Evolutionary conservation across 2,329 filamentous ascomycete species (phyloP), one percentile per base, ranked within the genome.

Genomic region (Sclerotinia subarctica): DNA sequence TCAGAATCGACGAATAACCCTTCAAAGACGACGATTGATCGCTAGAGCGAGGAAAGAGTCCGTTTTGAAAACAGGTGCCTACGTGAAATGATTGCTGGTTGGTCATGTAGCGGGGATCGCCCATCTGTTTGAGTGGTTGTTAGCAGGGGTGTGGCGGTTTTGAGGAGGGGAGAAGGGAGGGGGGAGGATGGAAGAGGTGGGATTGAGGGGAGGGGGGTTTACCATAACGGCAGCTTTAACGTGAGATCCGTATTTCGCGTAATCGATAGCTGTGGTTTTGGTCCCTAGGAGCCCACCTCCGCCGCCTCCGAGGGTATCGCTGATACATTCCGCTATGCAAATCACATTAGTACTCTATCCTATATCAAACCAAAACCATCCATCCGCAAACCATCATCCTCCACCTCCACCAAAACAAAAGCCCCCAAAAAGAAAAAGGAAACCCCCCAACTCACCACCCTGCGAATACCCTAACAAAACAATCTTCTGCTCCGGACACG

Each of bases 61-160:
- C 49, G 6, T 64, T 64, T 53, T 64, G 60, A 8, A 64, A 64
- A 52, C 60, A 64, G 21, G 60, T 64, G 19, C 60, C 60, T 8
- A 64, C n/a, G 19, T 64, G 60, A 24, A 64, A 64, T 0, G 47
- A 29, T 38, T 35, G 32, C 10, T 64, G 46, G 5, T 26, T 51
- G 32, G 19, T 17, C 46, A 64, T 52, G 24, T 52, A 64, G 47
- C 60, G 60, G 5, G 60, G 60, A 38, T 64, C 60, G 17, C 60
- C 60, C 11, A 35, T 35, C 58, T 60, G 3, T 26, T 58, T 19
- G 35, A 2, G n/a, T 11, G 29, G 1, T 15, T 5, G 44, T 49
- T 17, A 60, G 58, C 7, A 10, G 24, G 10, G 19, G 3, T 19
- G 2, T 35, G 5, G 6, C 15, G 1, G 1, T 10, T 10, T 3